Percentiles rank a stretch among this genome's conserved stretches.
Conservation (phyloP, 148 eudicot genomes). For the Nyssa sinensis region DNA sequence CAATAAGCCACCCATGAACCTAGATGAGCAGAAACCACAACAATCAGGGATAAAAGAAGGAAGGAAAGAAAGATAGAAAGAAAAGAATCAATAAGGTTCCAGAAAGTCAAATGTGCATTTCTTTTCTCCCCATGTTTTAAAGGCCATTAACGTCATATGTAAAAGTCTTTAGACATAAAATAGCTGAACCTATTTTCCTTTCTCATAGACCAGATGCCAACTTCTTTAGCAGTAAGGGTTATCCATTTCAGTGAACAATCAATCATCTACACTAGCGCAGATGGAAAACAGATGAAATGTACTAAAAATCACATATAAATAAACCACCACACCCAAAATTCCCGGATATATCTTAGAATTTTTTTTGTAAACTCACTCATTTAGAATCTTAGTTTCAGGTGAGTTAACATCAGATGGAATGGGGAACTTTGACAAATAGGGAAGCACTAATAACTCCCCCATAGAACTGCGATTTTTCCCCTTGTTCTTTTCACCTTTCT, state of each 20-base stretch:
- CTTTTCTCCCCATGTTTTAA: neutral
- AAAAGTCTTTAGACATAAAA: neutral
- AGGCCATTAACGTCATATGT: neutral
- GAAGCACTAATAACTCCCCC: constrained; percentile 75
- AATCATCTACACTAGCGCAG: neutral
- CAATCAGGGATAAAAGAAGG: too few relatives aligned
- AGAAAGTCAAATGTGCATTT: neutral
- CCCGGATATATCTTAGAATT: neutral
- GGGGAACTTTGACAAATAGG: constrained; percentile 73
- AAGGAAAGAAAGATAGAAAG: neutral
- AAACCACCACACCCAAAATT: neutral
- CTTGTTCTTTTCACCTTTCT: constrained; percentile 68
- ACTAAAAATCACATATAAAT: neutral
- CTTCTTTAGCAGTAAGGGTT: neutral
- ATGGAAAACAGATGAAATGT: neutral
- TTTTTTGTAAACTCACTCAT: constrained; percentile 49
- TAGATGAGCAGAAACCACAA: neutral
- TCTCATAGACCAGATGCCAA: neutral
- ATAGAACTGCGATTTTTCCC: constrained; percentile 56
- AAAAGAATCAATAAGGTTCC: neutral
- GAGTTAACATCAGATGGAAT: constrained; percentile 49
- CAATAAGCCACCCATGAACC: neutral
- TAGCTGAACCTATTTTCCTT: neutral
- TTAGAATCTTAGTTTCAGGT: constrained; percentile 30
- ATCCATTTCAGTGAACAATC: neutral